A percentile compares a stretch with the other conserved stretches of the same genome.
Conservation (phyloP, 192 early-diverging fungal species). For the Radiomyces spectabilis region DNA sequence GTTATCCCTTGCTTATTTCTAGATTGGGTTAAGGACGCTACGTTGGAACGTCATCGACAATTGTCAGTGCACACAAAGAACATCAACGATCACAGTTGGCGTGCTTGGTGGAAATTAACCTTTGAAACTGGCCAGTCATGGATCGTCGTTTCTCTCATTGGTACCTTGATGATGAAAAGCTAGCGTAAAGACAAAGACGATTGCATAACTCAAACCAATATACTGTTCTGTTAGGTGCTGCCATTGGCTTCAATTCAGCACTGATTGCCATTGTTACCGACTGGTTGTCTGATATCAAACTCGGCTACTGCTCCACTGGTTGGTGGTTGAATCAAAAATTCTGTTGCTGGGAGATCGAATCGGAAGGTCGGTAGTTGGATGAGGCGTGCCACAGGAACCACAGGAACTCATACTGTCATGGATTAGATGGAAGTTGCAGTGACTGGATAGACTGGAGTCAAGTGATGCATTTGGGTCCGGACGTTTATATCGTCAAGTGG, state of each 20-base stretch:
- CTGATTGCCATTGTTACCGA: slow-evolving; percentile 86
- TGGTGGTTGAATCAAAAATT: slow-evolving; percentile 93
- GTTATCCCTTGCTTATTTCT: not conserved
- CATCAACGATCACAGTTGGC: slow-evolving; percentile 36
- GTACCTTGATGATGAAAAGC: slow-evolving; percentile 23
- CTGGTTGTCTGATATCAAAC: slow-evolving; percentile 84
- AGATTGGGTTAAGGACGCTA: slow-evolving; percentile 66
- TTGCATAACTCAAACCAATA: not conserved
- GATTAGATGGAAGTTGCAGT: slow-evolving; percentile 55
- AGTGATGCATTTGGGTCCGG: slow-evolving; percentile 37
- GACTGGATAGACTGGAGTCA: slow-evolving; percentile 71
- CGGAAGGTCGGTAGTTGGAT: slow-evolving; percentile 41
- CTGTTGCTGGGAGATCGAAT: slow-evolving; percentile 80
- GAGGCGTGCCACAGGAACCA: too few species aligned
- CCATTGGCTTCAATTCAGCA: slow-evolving; percentile 79
- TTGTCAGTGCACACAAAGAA: slow-evolving; percentile 28
- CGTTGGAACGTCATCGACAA: slow-evolving; percentile 49
- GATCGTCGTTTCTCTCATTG: slow-evolving; percentile 78
- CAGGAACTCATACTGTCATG: too few species aligned
- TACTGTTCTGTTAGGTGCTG: slow-evolving; percentile 24
- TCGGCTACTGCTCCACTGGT: slow-evolving; percentile 71
- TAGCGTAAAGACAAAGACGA: not conserved
- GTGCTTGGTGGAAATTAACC: slow-evolving; percentile 36
- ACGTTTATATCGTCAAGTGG: slow-evolving; percentile 63
- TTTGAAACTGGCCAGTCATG: slow-evolving; percentile 77